Percentiles rank a stretch among this genome's conserved stretches.
These are phyloP conservation scores for Globisporangium irregulare DNA, from an alignment of 352 stramenopile species.

Conservation along the genomic window DNA sequence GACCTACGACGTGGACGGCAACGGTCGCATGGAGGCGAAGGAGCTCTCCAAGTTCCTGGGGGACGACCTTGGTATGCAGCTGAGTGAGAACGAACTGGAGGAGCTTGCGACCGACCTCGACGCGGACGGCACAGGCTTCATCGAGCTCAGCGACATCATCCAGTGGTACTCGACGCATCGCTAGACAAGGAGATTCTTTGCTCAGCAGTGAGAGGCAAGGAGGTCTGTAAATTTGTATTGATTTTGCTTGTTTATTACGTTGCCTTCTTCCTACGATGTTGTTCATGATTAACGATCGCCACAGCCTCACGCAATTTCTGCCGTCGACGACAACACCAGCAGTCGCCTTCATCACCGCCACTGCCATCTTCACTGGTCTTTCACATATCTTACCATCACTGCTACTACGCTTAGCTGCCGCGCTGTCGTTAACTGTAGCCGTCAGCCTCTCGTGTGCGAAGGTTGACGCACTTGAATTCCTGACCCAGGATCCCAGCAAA, in stretches of 20 bases:
- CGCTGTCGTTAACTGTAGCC: not conserved
- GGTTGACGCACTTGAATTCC: slow-evolving; percentile 9
- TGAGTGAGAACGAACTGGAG: slow-evolving; percentile 60
- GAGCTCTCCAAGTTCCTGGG: slow-evolving; percentile 64
- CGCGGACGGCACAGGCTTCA: slow-evolving; percentile 70
- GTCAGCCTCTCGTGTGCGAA: not conserved
- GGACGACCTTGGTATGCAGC: slow-evolving; percentile 55
- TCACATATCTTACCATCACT: not conserved
- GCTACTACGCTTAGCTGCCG: not conserved
- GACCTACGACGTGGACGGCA: slow-evolving; percentile 76
- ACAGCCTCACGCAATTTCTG: not conserved
- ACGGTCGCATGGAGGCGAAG: slow-evolving; percentile 77
- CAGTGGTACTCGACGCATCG: slow-evolving; percentile 73
- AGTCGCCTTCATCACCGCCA: not conserved
- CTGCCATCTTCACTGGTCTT: not conserved
- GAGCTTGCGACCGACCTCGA: slow-evolving; percentile 71
- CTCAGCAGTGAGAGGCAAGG: not conserved
- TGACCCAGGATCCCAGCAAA: not conserved
- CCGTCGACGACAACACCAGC: not conserved
- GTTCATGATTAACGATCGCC: not conserved
- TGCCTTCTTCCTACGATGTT: not conserved
- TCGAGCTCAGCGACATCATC: slow-evolving; percentile 80
- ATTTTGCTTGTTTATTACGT: slow-evolving; percentile 12
- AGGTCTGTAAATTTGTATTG: slow-evolving; percentile 19
- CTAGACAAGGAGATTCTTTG: slow-evolving; percentile 13